These are phyloP conservation scores for Ophioceras dolichostomum DNA, from an alignment of 2,329 filamentous ascomycete genomes.

Conservation along the genomic window DNA sequence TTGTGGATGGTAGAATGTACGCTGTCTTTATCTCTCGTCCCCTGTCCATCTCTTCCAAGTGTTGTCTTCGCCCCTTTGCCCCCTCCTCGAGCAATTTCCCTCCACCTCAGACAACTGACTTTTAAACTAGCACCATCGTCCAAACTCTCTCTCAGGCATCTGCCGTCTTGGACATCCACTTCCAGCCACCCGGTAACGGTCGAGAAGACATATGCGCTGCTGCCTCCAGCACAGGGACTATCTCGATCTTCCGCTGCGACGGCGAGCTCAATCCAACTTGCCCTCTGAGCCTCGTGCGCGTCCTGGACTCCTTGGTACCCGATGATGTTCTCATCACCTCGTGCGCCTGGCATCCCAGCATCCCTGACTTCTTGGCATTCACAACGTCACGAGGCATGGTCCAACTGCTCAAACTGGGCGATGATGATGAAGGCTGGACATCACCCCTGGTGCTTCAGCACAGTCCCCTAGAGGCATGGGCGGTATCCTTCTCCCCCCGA, in stretches of 20 bases:
- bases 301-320: slow-evolving; percentile 27
- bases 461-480: slow-evolving; percentile 65
- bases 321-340: slow-evolving; percentile 56
- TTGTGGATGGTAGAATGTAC: slow-evolving; percentile 44
- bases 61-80: no score
- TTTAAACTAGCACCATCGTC: no score
- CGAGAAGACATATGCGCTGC: slow-evolving; percentile 49
- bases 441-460: slow-evolving; percentile 32
- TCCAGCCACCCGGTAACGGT: slow-evolving; percentile 43
- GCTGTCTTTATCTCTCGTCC: no score
- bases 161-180: slow-evolving; percentile 78
- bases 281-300: slow-evolving; percentile 26
- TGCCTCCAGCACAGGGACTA: slow-evolving; percentile 63
- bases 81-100: no score
- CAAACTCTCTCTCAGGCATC: slow-evolving; percentile 49
- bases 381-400: slow-evolving; percentile 61
- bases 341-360: slow-evolving; percentile 57
- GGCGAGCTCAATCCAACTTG: slow-evolving; percentile 10
- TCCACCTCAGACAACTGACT: no score
- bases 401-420: slow-evolving; percentile 36
- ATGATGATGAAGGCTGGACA: slow-evolving; percentile 12
- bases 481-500: slow-evolving; percentile 44
- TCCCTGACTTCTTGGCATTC: slow-evolving; percentile 45
- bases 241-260: slow-evolving; percentile 50
- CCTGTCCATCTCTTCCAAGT: no score